phyloP scores from a whole-genome alignment of 352 stramenopile genomes.

The Phytophthora pinifolia region DNA sequence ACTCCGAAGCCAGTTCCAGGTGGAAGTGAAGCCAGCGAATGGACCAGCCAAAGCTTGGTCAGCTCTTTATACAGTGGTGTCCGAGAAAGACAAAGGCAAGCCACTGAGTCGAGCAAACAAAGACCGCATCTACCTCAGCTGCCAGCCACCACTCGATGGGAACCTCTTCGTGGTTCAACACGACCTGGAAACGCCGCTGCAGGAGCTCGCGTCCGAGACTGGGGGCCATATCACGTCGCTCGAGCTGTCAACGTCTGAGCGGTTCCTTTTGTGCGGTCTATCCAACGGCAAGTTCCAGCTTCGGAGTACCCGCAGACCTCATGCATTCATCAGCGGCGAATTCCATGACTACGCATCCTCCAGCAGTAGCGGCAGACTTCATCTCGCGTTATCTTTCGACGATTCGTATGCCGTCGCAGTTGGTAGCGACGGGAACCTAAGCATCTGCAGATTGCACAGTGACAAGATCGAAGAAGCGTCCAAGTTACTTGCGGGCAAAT shows the following conservation, averaged over 20 bases:
- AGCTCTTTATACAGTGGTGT: conserved; percentile 38
- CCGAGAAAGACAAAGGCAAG: conserved; percentile 30
- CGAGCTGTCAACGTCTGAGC: conserved; percentile 43
- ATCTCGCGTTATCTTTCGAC: conserved; percentile 77
- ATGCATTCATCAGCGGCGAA: conserved; percentile 71
- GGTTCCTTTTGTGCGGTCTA: conserved; percentile 77
- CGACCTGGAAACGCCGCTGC: conserved; percentile 27
- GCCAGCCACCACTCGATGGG: conserved; percentile 34
- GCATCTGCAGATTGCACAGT: conserved; percentile 58
- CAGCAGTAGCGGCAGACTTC: conserved; percentile 19
- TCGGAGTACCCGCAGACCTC: conserved; percentile 43
- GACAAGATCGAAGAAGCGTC: conserved; percentile 55
- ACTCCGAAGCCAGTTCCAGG: conserved; percentile 49
- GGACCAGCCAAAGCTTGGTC: conserved; percentile 32
- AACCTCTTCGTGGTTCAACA: conserved; percentile 41
- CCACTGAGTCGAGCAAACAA: conserved; percentile 10
- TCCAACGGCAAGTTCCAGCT: conserved; percentile 85
- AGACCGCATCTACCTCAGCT: conserved; percentile 51
- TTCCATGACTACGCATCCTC: conserved; percentile 65
- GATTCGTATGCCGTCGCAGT: conserved; percentile 76
- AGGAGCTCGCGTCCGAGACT: conserved; percentile 47
- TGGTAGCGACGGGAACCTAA: conserved; percentile 78
- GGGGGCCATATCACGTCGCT: conserved; percentile 41
- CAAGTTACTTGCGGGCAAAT: conserved; percentile 35
- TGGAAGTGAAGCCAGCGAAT: conserved; percentile 31